Conservation (phyloP, 2,329 filamentous ascomycete species). For the Ophiostoma montium region DNA sequence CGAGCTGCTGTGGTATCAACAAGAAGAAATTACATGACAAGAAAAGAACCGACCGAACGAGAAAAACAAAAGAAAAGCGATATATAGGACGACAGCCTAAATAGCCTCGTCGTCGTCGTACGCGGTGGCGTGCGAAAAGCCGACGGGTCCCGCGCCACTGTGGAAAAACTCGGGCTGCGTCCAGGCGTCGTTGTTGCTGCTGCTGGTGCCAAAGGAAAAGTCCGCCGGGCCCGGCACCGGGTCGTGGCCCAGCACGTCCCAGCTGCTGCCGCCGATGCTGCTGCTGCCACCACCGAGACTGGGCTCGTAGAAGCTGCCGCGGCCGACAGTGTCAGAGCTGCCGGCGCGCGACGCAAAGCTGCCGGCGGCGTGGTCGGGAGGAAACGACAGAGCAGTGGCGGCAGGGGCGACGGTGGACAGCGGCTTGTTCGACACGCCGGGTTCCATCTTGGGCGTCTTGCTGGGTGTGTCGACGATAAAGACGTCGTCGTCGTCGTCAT, state of each 20-base stretch:
- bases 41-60: neutral
- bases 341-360: neutral
- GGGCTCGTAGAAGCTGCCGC: neutral
- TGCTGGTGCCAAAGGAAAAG: constrained; percentile 7
- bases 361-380: neutral
- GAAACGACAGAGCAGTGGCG: neutral
- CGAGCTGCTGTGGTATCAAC: neutral
- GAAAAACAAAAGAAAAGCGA: neutral
- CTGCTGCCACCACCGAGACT: neutral
- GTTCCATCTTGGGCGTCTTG: constrained; percentile 16
- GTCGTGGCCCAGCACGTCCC: neutral
- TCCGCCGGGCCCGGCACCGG: neutral
- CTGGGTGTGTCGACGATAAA: constrained; percentile 24
- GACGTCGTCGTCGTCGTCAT: constrained; percentile 19
- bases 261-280: neutral
- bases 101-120: constrained; percentile 10
- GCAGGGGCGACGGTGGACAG: neutral
- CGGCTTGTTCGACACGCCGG: neutral
- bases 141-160: constrained; percentile 3
- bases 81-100: neutral
- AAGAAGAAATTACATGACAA: neutral
- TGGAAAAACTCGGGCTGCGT: neutral
- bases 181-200: constrained; percentile 7
- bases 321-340: too few species aligned
- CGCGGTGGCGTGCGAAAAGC: constrained; percentile 3